Percentiles rank a stretch among this genome's conserved stretches.
Conservation (phyloP, 2,329 filamentous ascomycete species). For the Mycosphaerella arachidis region DNA sequence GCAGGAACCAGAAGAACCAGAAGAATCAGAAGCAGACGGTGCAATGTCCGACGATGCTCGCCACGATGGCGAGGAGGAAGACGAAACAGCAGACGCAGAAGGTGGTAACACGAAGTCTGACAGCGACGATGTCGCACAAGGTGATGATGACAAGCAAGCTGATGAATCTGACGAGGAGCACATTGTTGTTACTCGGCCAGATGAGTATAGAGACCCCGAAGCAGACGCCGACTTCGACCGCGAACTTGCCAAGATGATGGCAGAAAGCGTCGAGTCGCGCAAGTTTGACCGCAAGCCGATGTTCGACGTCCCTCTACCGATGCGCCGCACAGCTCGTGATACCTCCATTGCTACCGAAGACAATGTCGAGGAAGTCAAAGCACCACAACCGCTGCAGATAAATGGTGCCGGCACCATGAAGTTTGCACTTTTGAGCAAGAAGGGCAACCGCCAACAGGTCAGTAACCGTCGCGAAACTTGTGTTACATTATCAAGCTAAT, state of each 20-base stretch:
- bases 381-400: constrained; percentile 30
- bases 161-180: constrained; percentile 66
- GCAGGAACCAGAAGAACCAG: constrained; percentile 63
- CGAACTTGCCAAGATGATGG: constrained; percentile 97
- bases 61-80: constrained; percentile 58
- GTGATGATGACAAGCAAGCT: constrained; percentile 46
- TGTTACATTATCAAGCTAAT: constrained; percentile 1
- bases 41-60: constrained; percentile 70
- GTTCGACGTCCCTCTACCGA: constrained; percentile 96
- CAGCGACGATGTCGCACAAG: constrained; percentile 49
- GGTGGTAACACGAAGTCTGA: constrained; percentile 49
- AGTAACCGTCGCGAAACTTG: constrained; percentile 19
- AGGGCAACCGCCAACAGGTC: constrained; percentile 90
- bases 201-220: constrained; percentile 87
- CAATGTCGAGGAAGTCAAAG: constrained; percentile 37
- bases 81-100: constrained; percentile 53
- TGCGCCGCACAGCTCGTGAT: constrained; percentile 65
- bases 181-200: constrained; percentile 85
- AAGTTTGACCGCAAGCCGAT: constrained; percentile 93
- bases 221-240: constrained; percentile 96
- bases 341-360: constrained; percentile 34
- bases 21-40: constrained; percentile 35
- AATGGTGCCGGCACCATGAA: constrained; percentile 69
- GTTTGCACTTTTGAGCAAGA: constrained; percentile 92
- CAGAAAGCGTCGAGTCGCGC: constrained; percentile 89